Evolutionary conservation across 106 monocot genomes (phyloP).

Genomic region (Platanthera guangdongensis): DNA sequence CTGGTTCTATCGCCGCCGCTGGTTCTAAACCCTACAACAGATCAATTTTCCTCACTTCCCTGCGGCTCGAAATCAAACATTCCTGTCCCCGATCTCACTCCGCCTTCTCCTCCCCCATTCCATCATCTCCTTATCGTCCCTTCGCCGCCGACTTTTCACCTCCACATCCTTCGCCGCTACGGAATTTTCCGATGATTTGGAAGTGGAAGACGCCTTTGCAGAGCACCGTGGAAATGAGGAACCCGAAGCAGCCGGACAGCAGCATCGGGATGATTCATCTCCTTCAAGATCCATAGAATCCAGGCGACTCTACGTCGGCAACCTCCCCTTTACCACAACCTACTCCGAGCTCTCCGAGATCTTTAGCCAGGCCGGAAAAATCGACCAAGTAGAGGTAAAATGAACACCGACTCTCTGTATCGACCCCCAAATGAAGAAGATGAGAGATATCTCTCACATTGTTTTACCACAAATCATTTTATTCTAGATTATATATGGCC

Average conservation of each 20-base stretch:
- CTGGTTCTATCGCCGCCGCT: too few relatives aligned
- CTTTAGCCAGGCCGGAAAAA: constrained; percentile 61
- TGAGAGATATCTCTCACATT: background rate
- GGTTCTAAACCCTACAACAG: background rate
- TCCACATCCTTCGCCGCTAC: background rate
- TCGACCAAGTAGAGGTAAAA: constrained; percentile 53
- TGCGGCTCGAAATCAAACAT: background rate
- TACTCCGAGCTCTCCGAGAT: constrained; percentile 49
- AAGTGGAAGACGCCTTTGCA: background rate
- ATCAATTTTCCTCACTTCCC: background rate
- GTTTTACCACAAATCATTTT: background rate
- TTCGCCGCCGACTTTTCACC: background rate
- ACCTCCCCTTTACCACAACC: constrained; percentile 72
- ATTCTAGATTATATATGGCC: constrained; percentile 57
- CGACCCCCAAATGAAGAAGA: background rate
- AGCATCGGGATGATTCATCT: background rate
- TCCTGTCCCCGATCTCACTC: background rate
- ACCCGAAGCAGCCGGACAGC: background rate
- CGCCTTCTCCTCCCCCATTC: background rate
- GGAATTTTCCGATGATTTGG: background rate
- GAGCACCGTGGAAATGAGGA: background rate
- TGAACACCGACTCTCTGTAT: background rate
- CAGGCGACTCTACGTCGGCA: constrained; percentile 82
- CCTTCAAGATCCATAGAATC: constrained; percentile 5
- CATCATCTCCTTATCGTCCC: background rate